Evolutionary conservation across 208 protist species (phyloP), one percentile per base, ranked within the genome.

Genomic region (Acanthamoeba sp.): DNA sequence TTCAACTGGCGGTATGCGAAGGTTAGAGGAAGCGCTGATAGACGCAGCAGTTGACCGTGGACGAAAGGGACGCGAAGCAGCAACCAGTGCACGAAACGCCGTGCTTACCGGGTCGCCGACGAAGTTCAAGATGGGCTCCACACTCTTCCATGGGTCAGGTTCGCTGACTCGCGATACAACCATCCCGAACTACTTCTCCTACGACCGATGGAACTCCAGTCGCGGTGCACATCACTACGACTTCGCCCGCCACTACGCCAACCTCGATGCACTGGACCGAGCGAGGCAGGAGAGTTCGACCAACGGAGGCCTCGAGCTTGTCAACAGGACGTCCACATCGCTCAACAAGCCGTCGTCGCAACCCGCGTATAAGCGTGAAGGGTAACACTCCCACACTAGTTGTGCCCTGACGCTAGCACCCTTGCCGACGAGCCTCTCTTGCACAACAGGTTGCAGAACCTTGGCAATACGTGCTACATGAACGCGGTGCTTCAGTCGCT

Each of bases 381-480:
- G 64, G 64, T 71, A 71, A 29, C 14, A 32, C 24, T 10, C 20
- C 57, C 22, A 59, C 55, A 5, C 55, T 2, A 24, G 18, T 59
- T 59, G 55, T 71, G 10, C 24, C 10, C 10, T 20, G 3, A 7
- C 57, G 27, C 14, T 71, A 1, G 24, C 5, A 6, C 36, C 76
- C 36, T 1, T 85, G 20, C n/a, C 36, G 5, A 12, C 29, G 12
- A 52, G 27, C 52, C 76, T 27, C 36, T 18, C 45, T 85, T 12
- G 12, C 16, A n/a, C 22, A 5, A 71, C 45, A 89, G 82, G 3
- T 64, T 89, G 34, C 82, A 66, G 12, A 98, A 98, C 95, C 91
- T 98, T 36, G 97, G 97, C 64, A 98, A 98, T 82, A 98, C 97
- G 9, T 98, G 97, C 93, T 98, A 97, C 91, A 94, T 98, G 84